Conservation (phyloP, 768 basidiomycete genomes). For the Termitomyces sp. region DNA sequence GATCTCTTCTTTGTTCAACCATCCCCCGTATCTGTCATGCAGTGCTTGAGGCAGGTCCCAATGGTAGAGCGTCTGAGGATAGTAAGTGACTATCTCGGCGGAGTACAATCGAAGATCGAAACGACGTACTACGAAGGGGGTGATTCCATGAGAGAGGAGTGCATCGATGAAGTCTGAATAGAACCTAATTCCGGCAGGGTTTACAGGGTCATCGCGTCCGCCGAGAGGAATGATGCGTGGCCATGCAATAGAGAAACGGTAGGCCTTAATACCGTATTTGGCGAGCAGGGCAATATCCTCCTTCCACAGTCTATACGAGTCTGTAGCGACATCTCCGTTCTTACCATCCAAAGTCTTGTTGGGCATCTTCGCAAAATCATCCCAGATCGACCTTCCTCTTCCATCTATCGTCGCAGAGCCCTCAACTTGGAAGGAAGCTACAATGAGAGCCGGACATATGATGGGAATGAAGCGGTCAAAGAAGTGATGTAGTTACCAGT, state of each 20-base stretch:
- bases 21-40: conserved; percentile 70
- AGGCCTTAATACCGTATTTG: conserved; percentile 62
- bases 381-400: conserved; percentile 71
- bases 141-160: conserved; percentile 56
- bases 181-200: conserved; percentile 61
- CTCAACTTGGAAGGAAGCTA: conserved; percentile 72
- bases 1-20: conserved; percentile 69
- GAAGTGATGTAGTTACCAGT: conserved; percentile 42
- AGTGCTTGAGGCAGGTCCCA: conserved; percentile 79
- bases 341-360: conserved; percentile 68
- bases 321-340: conserved; percentile 66
- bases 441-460: neutral
- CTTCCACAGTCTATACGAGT: conserved; percentile 65
- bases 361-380: conserved; percentile 59
- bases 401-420: conserved; percentile 57
- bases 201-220: conserved; percentile 68
- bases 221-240: conserved; percentile 70
- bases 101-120: neutral
- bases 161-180: conserved; percentile 71
- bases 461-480: neutral
- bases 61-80: conserved; percentile 59
- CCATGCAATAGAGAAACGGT: conserved; percentile 78
- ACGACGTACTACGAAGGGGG: conserved; percentile 49
- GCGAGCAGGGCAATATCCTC: conserved; percentile 61
- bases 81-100: neutral